Evolutionary conservation across 2,329 filamentous ascomycete genomes (phyloP), one percentile per base, ranked within the genome.

Genomic region (Rhynchosporium agropyri): DNA sequence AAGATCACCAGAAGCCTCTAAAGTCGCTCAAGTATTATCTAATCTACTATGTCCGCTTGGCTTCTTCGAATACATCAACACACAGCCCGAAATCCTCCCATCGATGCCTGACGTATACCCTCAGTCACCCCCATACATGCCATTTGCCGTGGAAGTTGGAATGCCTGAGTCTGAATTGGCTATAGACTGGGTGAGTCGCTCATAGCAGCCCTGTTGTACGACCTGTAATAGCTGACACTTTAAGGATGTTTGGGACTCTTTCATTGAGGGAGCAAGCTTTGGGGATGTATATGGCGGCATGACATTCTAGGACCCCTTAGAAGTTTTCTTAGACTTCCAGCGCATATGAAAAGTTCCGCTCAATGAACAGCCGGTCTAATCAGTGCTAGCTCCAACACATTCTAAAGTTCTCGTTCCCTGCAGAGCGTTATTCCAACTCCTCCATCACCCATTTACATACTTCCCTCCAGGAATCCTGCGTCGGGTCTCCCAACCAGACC

Each of bases 371-470:
- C 50, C 40, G 56, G 46, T 10, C 38, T 13, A 15, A 53, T 29
- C 26, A 40, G 36, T 12, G 33, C 28, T 31, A 62, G 33, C 15
- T 45, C 49, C 49, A 55, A 31, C 8, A 31, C 8, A 40, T 10
- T 12, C 26, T 54, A 20, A 9, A 45, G 3, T 61, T 12, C 20
- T 56, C 20, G 28, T 80, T 70, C 61, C 77, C 72, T 13, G 71
- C 68, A n/a, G 73, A 74, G 40, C 71, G 69, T 2, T 72, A 70
- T 67, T 78, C 77, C 50, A 82, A 73, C 65, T 83, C 79, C 15
- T 79, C 75, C 0, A 81, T 75, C 65, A 83, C 81, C 80, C 80
- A 83, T 31, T 78, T 0, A 81, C 69, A 15, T 78, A 77, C 56
- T 77, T 78, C 3, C 76, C 73, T 45, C 75, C 31, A 82, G 66